Evolutionary conservation across 257 asterid species (phyloP), one percentile per base, ranked within the genome.

Genomic region (Jacaranda copaia): DNA sequence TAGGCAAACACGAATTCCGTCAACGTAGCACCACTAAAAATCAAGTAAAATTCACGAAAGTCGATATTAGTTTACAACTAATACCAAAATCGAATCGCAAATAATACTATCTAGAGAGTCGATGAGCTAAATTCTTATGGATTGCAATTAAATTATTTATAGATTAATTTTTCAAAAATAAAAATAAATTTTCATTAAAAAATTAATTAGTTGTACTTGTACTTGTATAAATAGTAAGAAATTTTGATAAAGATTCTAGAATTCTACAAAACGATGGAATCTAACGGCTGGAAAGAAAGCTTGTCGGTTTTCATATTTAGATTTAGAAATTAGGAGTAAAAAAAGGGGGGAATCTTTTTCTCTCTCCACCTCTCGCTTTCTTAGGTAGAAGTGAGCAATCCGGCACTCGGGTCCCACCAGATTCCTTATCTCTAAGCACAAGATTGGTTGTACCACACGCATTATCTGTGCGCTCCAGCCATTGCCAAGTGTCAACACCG

Each of bases 391-490:
- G 43, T 58, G 74, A 61, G 81, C 58, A 55, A 75, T 72, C 35
- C 46, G 19, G 39, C 42, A 45, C 12, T 16, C 42, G 43, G 32
- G 72, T 60, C 81, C 58, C 72, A 64, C 85, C 59, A 71, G 82
- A 78, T 81, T 84, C 85, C 88, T 84, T 76, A 84, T 81, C 85
- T 79, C 75, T 56, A 78, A 35, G 51, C 51, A 32, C 8, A 49
- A 64, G 57, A 48, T 83, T 77, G 78, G 83, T 81, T 81, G 83
- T 66, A 84, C 79, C 79, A 62, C 87, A 77, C 83, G 83, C 85
- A 73, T 66, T 76, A 61, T 62, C 59, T 55, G 77, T 83, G 77
- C 65, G 8, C 69, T 12, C 46, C 46, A 74, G 39, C 72, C 72
- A 19, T 55, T 57, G 83, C 76, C 78, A 74, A 46, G 16, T 79